These are phyloP conservation scores for Botrytis porri DNA, from an alignment of 2,329 filamentous ascomycete species.

Conservation along the genomic window DNA sequence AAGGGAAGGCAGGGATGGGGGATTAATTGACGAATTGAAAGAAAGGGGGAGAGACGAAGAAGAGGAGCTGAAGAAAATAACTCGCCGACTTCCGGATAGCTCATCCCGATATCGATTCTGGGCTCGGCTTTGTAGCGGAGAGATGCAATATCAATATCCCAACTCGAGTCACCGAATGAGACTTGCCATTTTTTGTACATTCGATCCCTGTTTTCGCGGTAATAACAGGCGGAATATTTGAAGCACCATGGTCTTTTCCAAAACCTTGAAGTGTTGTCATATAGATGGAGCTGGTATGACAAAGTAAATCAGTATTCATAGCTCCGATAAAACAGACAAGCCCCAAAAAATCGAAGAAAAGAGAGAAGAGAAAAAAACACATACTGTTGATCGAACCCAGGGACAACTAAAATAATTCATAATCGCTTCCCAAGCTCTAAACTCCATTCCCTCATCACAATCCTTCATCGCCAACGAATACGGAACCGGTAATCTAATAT, in stretches of 20 bases:
- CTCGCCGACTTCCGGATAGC: background rate
- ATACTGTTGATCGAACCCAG: conserved; percentile 27
- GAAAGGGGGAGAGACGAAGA: too few species aligned
- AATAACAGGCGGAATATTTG: conserved; percentile 30
- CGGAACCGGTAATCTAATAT: conserved; percentile 24
- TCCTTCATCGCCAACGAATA: background rate
- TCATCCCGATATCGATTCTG: conserved; percentile 14
- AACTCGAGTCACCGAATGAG: conserved; percentile 23
- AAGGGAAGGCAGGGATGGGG: background rate
- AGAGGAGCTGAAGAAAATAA: background rate
- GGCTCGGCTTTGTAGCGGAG: conserved; percentile 18
- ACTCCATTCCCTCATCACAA: background rate
- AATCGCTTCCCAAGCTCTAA: conserved; percentile 21
- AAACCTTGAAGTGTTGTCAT: background rate
- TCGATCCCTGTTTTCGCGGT: conserved; percentile 21
- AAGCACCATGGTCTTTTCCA: conserved; percentile 25
- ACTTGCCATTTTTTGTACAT: conserved; percentile 27
- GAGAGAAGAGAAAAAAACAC: background rate
- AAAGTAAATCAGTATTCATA: background rate
- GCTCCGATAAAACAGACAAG: background rate
- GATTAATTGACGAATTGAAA: background rate
- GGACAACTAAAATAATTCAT: conserved; percentile 30
- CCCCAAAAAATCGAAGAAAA: background rate
- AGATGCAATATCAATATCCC: conserved; percentile 26
- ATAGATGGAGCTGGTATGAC: background rate